A percentile compares a stretch with the other conserved stretches of the same genome.
Evolutionary conservation across 345 rosid species (phyloP).

Genomic region (Balakata baccata): DNA sequence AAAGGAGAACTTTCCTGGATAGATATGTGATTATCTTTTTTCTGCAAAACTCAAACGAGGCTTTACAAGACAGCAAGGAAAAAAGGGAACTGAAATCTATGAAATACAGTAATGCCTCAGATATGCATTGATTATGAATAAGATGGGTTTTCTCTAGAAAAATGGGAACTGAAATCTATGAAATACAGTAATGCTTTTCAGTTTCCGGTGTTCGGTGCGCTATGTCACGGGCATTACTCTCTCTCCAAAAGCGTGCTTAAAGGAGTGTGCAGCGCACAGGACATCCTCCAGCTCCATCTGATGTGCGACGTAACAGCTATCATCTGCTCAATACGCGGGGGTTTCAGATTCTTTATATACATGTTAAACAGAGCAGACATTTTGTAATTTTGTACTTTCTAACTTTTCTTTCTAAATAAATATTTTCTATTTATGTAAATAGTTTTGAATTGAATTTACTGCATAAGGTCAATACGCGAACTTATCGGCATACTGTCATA

Average conservation of each 20-base stretch:
- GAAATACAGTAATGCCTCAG: not conserved
- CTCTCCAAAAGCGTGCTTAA: no score
- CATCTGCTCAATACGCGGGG: slow-evolving; percentile 2
- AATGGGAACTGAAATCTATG: no score
- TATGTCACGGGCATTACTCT: no score
- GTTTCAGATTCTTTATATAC: not conserved
- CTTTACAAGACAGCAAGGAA: slow-evolving; percentile 9
- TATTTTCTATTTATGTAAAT: not conserved
- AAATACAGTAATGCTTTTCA: no score
- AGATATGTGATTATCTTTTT: not conserved
- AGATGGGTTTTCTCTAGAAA: not conserved
- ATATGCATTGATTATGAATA: not conserved
- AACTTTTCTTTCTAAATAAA: no score
- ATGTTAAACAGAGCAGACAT: not conserved
- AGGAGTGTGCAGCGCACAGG: no score
- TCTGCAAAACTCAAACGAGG: slow-evolving; percentile 2
- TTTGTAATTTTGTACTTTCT: not conserved
- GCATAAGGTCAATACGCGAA: no score
- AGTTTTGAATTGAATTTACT: no score
- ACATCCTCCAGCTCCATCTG: no score
- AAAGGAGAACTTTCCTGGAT: not conserved
- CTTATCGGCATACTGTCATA: no score
- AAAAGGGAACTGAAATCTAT: not conserved
- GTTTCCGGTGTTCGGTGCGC: slow-evolving; percentile 1
- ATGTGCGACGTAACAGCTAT: no score